Percentiles rank a stretch among this genome's conserved stretches.
These are phyloP conservation scores for Rubia balearica DNA, from an alignment of 305 asterid genomes.

Conservation along the genomic window DNA sequence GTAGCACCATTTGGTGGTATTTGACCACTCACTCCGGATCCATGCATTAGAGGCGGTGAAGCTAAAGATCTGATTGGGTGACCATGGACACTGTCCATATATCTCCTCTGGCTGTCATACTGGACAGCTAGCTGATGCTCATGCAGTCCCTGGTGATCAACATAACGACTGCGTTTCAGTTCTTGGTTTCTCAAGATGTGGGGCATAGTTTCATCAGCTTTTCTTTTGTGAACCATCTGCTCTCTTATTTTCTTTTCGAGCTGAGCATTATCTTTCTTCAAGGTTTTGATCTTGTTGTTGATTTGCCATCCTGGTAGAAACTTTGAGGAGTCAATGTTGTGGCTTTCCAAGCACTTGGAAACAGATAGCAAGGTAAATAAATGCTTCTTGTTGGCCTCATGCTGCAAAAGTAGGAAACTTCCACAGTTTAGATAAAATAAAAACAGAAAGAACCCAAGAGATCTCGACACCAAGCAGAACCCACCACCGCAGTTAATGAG, in stretches of 20 bases:
- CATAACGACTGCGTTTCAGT: constrained; percentile 40
- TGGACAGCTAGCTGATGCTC: constrained; percentile 26
- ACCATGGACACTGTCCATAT: constrained; percentile 23
- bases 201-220: constrained; percentile 35
- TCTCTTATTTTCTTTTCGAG: constrained; percentile 29
- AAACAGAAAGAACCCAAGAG: background rate
- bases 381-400: constrained; percentile 55
- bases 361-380: constrained; percentile 45
- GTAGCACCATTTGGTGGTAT: constrained; percentile 21
- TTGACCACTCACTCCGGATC: constrained; percentile 32
- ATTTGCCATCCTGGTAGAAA: constrained; percentile 74
- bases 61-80: constrained; percentile 29
- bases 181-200: constrained; percentile 39
- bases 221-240: constrained; percentile 42
- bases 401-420: constrained; percentile 36
- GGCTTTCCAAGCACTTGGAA: constrained; percentile 46
- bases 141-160: constrained; percentile 25
- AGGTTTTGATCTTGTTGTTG: constrained; percentile 34
- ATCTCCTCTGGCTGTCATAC: constrained; percentile 27
- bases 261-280: constrained; percentile 48
- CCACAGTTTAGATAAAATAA: constrained; percentile 11
- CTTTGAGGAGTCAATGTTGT: constrained; percentile 45
- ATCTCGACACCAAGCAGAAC: background rate
- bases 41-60: constrained; percentile 39
- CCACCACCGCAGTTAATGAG: constrained; percentile 38